phyloP scores from a whole-genome alignment of 345 rosid genomes.

The Bruguiera parviflora region DNA sequence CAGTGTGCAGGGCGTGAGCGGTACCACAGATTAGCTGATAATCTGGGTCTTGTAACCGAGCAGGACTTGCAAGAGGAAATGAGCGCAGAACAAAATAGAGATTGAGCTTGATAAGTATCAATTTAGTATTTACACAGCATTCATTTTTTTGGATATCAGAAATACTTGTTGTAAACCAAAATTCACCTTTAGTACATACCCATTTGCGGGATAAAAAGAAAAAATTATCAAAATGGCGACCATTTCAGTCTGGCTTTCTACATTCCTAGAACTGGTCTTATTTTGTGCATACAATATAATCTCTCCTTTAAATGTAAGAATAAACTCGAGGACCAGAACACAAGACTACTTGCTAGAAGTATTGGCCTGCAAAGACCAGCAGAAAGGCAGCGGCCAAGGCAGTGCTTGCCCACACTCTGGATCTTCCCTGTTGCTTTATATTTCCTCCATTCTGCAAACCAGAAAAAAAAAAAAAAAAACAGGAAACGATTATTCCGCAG shows the following conservation, averaged over 20 bases:
- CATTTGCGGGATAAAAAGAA: conserved; percentile 14
- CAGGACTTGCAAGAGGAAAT: conserved; percentile 62
- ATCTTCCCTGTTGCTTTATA: conserved; percentile 38
- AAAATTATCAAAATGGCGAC: conserved; percentile 23
- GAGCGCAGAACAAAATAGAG: conserved; percentile 32
- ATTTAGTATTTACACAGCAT: background rate
- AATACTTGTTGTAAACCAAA: conserved; percentile 12
- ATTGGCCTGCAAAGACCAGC: conserved; percentile 42
- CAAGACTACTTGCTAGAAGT: conserved; percentile 28
- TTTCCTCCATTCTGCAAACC: conserved; percentile 60
- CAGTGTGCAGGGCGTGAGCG: conserved; percentile 89
- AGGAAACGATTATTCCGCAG: conserved; percentile 9
- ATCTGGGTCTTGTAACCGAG: conserved; percentile 82
- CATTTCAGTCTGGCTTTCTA: conserved; percentile 12
- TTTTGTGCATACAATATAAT: conserved; percentile 30
- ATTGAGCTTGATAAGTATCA: conserved; percentile 37
- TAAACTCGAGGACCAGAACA: conserved; percentile 11
- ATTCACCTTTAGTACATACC: conserved; percentile 13
- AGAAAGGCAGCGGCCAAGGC: conserved; percentile 47
- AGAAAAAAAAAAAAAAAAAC: too few species aligned
- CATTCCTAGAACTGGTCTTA: conserved; percentile 21
- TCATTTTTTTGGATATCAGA: conserved; percentile 10
- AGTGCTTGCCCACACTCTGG: conserved; percentile 44
- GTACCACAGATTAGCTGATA: conserved; percentile 87
- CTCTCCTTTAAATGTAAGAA: conserved; percentile 10